These are phyloP conservation scores for Alternaria ethzedia DNA, from an alignment of 2,329 filamentous ascomycete genomes.

Conservation along the genomic window DNA sequence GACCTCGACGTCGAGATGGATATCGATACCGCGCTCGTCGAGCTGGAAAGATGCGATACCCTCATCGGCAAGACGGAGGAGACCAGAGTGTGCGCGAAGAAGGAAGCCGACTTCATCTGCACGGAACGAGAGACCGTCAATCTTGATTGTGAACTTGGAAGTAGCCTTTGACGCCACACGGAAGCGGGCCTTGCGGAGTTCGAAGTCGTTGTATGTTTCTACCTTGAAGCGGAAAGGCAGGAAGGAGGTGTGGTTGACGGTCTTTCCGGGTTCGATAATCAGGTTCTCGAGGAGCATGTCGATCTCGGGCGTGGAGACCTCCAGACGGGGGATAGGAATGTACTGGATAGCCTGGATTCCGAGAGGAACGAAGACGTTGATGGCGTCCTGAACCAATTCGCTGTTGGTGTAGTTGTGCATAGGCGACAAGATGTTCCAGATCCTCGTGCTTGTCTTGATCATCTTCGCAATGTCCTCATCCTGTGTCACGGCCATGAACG, in stretches of 20 bases:
- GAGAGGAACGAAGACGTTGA: slow-evolving; percentile 82
- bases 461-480: slow-evolving; percentile 77
- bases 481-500: slow-evolving; percentile 70
- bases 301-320: slow-evolving; percentile 80
- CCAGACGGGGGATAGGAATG: slow-evolving; percentile 87
- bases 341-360: slow-evolving; percentile 81
- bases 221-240: slow-evolving; percentile 82
- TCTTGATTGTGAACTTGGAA: slow-evolving; percentile 76
- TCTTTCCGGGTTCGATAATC: slow-evolving; percentile 84
- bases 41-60: slow-evolving; percentile 86
- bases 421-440: slow-evolving; percentile 74
- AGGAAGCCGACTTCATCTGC: slow-evolving; percentile 92
- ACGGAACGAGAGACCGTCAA: slow-evolving; percentile 82
- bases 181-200: slow-evolving; percentile 79
- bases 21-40: slow-evolving; percentile 85
- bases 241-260: slow-evolving; percentile 86
- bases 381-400: slow-evolving; percentile 75
- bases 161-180: slow-evolving; percentile 70
- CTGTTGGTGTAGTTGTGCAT: slow-evolving; percentile 68
- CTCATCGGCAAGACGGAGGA: slow-evolving; percentile 78
- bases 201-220: slow-evolving; percentile 84
- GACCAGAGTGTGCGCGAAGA: slow-evolving; percentile 77
- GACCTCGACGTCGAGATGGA: slow-evolving; percentile 84
- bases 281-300: slow-evolving; percentile 90
- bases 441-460: slow-evolving; percentile 67